Evolutionary conservation across 352 stramenopile species (phyloP).

Genomic region (Pythium sukuiense): DNA sequence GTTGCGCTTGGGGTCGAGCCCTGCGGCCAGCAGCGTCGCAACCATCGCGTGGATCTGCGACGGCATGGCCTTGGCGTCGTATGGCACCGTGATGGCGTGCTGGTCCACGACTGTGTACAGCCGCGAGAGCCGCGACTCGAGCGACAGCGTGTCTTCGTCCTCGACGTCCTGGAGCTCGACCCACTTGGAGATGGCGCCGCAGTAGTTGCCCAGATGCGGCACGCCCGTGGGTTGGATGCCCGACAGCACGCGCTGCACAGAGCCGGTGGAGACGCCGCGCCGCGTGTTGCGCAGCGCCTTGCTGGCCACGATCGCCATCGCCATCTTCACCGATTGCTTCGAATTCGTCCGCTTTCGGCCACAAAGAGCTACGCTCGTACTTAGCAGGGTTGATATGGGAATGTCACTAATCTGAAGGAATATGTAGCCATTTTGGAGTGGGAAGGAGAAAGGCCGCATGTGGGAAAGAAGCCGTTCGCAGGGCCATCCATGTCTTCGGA

Average conservation of each 20-base stretch:
- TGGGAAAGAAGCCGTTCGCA: background rate
- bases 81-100: conserved; percentile 97
- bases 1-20: conserved; percentile 77
- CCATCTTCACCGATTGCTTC: background rate
- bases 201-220: conserved; percentile 99
- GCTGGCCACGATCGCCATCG: background rate
- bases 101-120: conserved; percentile 94
- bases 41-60: conserved; percentile 90
- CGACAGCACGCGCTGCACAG: conserved; percentile 85
- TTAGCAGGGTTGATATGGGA: background rate
- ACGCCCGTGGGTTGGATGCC: conserved; percentile 98
- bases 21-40: conserved; percentile 94
- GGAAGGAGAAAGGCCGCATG: background rate
- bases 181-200: conserved; percentile 98
- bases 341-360: conserved; percentile 4
- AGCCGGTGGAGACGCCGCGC: conserved; percentile 2
- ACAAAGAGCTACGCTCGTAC: conserved; percentile 5
- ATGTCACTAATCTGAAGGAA: conserved; percentile 10
- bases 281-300: conserved; percentile 16
- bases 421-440: conserved; percentile 15
- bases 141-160: conserved; percentile 17
- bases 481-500: background rate
- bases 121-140: conserved; percentile 25
- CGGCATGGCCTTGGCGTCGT: conserved; percentile 89
- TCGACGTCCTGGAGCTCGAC: conserved; percentile 90